phyloP scores from a whole-genome alignment of 176 grass and related monocot genomes.

The Saccharum officinarum region DNA sequence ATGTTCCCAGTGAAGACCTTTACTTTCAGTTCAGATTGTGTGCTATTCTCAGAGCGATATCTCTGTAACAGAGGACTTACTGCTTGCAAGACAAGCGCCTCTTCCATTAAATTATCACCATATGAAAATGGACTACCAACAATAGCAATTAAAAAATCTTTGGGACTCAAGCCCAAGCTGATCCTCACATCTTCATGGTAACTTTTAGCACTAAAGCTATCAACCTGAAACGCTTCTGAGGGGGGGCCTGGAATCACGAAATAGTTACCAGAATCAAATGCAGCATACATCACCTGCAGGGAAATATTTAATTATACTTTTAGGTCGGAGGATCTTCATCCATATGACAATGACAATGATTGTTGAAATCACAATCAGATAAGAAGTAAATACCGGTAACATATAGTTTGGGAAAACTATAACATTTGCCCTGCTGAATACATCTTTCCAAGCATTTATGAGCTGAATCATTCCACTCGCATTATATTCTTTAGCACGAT shows the following conservation, averaged over 20 bases:
- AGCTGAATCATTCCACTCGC: constrained; percentile 67
- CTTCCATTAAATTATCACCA: constrained; percentile 74
- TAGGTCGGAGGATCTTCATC: constrained; percentile 25
- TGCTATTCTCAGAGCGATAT: constrained; percentile 54
- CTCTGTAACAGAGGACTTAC: constrained; percentile 63
- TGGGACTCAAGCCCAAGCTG: constrained; percentile 46
- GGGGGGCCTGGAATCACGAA: constrained; percentile 89
- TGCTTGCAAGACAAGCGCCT: constrained; percentile 80
- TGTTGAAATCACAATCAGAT: constrained; percentile 19
- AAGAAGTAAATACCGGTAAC: constrained; percentile 71
- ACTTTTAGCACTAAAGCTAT: constrained; percentile 35
- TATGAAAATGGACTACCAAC: constrained; percentile 86
- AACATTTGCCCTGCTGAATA: constrained; percentile 77
- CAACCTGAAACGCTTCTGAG: constrained; percentile 64
- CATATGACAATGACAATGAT: constrained; percentile 18
- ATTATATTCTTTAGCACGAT: constrained; percentile 58
- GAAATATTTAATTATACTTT: constrained; percentile 39
- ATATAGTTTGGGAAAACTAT: constrained; percentile 86
- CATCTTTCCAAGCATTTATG: constrained; percentile 80
- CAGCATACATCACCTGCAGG: constrained; percentile 92
- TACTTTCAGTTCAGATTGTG: constrained; percentile 68
- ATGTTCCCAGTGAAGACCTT: constrained; percentile 58
- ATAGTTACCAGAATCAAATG: constrained; percentile 96
- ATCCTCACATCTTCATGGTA: constrained; percentile 43
- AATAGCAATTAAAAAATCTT: constrained; percentile 81